Evolutionary conservation across 768 basidiomycete genomes (phyloP).

Genomic region (Amanita inopinata): DNA sequence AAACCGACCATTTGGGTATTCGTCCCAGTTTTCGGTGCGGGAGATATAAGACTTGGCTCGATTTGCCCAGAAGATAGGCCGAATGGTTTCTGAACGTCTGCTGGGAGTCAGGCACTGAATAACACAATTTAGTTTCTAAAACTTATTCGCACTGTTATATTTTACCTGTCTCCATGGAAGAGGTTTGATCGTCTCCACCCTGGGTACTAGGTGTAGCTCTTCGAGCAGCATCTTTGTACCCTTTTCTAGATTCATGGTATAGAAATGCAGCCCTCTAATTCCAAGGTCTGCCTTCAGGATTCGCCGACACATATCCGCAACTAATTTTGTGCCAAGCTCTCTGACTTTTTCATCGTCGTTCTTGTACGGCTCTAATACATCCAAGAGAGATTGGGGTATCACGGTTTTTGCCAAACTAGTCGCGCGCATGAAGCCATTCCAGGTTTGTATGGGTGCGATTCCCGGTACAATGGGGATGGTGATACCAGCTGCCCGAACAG

Average conservation of each 20-base stretch:
- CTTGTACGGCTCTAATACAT: slow-evolving; percentile 76
- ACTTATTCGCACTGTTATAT: neutral
- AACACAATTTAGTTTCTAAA: slow-evolving; percentile 12
- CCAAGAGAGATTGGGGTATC: slow-evolving; percentile 69
- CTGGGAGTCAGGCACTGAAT: slow-evolving; percentile 82
- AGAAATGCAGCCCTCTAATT: slow-evolving; percentile 87
- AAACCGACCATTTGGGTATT: slow-evolving; percentile 98
- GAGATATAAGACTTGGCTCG: slow-evolving; percentile 90
- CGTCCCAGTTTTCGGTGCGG: slow-evolving; percentile 98
- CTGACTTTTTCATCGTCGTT: slow-evolving; percentile 91
- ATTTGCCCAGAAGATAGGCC: slow-evolving; percentile 99
- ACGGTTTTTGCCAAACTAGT: slow-evolving; percentile 69
- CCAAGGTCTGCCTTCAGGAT: slow-evolving; percentile 76
- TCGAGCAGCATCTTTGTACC: slow-evolving; percentile 93
- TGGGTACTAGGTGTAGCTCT: slow-evolving; percentile 81
- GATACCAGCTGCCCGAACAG: slow-evolving; percentile 77
- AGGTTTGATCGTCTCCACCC: slow-evolving; percentile 87
- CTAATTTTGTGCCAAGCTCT: slow-evolving; percentile 86
- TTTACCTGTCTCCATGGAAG: slow-evolving; percentile 92
- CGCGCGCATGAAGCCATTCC: slow-evolving; percentile 87
- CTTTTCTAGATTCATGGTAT: slow-evolving; percentile 96
- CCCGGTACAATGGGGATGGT: slow-evolving; percentile 87
- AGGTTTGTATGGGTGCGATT: slow-evolving; percentile 93
- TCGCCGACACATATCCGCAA: slow-evolving; percentile 86
- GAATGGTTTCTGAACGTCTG: slow-evolving; percentile 83